phyloP scores from a whole-genome alignment of 2,329 filamentous ascomycete species.

The Saccharata proteae region DNA sequence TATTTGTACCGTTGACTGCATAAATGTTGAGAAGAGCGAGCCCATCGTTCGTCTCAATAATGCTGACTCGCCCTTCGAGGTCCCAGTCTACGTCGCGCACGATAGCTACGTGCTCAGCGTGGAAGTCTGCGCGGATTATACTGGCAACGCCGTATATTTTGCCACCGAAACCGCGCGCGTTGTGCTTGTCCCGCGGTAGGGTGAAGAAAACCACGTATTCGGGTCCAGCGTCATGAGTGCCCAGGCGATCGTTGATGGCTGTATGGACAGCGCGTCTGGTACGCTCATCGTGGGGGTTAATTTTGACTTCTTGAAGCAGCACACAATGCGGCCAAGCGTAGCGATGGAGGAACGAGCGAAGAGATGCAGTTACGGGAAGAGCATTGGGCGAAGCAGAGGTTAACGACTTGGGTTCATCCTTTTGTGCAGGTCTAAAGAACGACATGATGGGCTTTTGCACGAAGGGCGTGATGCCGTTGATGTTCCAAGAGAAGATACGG shows the following conservation, averaged over 20 bases:
- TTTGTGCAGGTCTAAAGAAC: too few relatives aligned
- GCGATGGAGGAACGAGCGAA: slow-evolving; percentile 32
- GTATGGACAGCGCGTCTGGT: slow-evolving; percentile 28
- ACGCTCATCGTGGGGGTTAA: slow-evolving; percentile 26
- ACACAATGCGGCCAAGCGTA: slow-evolving; percentile 34
- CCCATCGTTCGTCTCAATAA: slow-evolving; percentile 27
- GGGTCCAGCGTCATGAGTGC: slow-evolving; percentile 17
- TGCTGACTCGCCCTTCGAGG: slow-evolving; percentile 38
- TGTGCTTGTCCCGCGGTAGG: slow-evolving; percentile 37
- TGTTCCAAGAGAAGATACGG: slow-evolving; percentile 35
- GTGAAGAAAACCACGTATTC: slow-evolving; percentile 33
- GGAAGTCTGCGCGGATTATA: slow-evolving; percentile 35
- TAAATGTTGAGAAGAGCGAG: slow-evolving; percentile 42
- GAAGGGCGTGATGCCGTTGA: slow-evolving; percentile 36
- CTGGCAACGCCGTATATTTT: slow-evolving; percentile 42
- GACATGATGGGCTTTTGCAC: slow-evolving; percentile 28
- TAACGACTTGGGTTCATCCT: slow-evolving; percentile 9
- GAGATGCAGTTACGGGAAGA: slow-evolving; percentile 14
- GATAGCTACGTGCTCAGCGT: slow-evolving; percentile 13
- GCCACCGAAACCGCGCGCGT: slow-evolving; percentile 38
- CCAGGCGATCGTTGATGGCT: slow-evolving; percentile 21
- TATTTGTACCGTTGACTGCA: slow-evolving; percentile 40
- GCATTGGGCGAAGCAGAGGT: neutral
- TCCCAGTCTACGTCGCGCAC: slow-evolving; percentile 38
- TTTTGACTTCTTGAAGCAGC: slow-evolving; percentile 40